Base-by-base conservation (phyloP, 176 grass and related monocot species). In the Ananas comosus region DNA sequence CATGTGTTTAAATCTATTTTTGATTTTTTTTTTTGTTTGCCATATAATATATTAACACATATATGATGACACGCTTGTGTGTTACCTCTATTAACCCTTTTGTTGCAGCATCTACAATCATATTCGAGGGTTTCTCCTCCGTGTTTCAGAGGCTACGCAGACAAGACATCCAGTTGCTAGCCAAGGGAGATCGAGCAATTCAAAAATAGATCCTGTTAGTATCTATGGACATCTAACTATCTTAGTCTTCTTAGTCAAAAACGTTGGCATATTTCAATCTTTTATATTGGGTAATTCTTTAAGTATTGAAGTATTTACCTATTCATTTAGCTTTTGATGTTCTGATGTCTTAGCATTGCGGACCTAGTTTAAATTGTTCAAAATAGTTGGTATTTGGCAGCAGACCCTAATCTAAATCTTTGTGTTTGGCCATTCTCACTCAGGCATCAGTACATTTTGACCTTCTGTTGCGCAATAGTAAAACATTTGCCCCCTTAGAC, bases 31-130 rank as follows among this genome's bases (percentile, higher is more conserved):
- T 28, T 71, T 67, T 49, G 10, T 9, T 79, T 2, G 1, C 1
- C 11, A 47, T 16, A 50, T 51, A 53, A 48, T 64, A 11, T 64
- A 78, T 59, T 59, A 22, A 7, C 16, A 19, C 42, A 21, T 27
- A 19, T 10, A 25, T 64, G 16, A 64, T 27, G 42, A 42, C 33
- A 42, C 1, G 19, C 13, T 4, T 54, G 23, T 28, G 48, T 12
- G 59, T 61, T 23, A 16, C 27, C 13, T 68, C 12, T 82, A n/a
- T 48, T 85, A 69, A 88, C 53, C 33, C 71, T 10, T 17, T 48
- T 77, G 9, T 52, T 85, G 53, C 82, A 99, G 94, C 72, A 99
- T 90, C 68, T 99, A 92, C 80, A 99, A 91, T 84, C 81, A 91
- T 67, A 84, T 93, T 74, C 57, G 83, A 50, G 84, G 78, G 64